Evolutionary conservation across 1,139 yeast species (phyloP).

Genomic region (Kodamaea plutei): DNA sequence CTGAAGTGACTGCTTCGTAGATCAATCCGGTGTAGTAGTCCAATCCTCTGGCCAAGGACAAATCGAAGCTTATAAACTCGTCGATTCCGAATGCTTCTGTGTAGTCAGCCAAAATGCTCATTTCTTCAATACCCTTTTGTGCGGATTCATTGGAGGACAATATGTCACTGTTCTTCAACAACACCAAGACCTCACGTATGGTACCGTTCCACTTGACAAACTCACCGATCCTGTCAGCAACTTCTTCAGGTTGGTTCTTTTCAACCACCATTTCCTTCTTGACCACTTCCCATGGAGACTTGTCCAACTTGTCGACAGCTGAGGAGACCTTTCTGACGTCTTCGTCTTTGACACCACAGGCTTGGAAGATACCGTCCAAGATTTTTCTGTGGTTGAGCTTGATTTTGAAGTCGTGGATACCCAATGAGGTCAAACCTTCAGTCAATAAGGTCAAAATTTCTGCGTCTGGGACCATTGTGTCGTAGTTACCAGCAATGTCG

Average conservation of each 20-base stretch:
- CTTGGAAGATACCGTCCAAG: slow-evolving; percentile 90
- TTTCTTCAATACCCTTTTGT: slow-evolving; percentile 74
- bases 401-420: slow-evolving; percentile 83
- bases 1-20: slow-evolving; percentile 92
- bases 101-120: slow-evolving; percentile 69
- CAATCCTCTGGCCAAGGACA: slow-evolving; percentile 93
- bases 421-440: slow-evolving; percentile 79
- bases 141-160: slow-evolving; percentile 68
- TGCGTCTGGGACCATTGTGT: slow-evolving; percentile 93
- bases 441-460: slow-evolving; percentile 77
- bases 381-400: slow-evolving; percentile 94
- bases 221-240: slow-evolving; percentile 89
- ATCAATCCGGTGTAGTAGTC: slow-evolving; percentile 97
- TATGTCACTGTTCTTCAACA: slow-evolving; percentile 52
- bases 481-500: slow-evolving; percentile 90
- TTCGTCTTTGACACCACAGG: slow-evolving; percentile 90
- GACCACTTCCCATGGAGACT: slow-evolving; percentile 91
- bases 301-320: slow-evolving; percentile 95
- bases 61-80: slow-evolving; percentile 69
- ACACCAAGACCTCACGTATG: slow-evolving; percentile 60
- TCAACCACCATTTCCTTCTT: slow-evolving; percentile 88
- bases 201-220: slow-evolving; percentile 83
- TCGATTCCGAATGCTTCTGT: slow-evolving; percentile 75
- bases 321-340: slow-evolving; percentile 91
- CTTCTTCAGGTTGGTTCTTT: slow-evolving; percentile 83